Conservation (phyloP, 345 rosid species). For the Kernera saxatilis region DNA sequence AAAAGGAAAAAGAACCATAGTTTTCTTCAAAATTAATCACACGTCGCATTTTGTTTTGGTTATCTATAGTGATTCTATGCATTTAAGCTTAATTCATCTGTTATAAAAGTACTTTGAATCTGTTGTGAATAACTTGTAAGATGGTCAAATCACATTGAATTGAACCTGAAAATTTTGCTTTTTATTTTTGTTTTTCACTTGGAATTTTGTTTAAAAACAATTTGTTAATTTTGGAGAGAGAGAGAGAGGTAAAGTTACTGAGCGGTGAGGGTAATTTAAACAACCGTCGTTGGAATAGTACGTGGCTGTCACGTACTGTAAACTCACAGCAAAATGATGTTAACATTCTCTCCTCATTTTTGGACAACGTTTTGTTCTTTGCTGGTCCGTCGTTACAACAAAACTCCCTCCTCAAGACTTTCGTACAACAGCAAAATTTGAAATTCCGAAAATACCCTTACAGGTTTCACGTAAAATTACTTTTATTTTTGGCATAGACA, state of each 20-base stretch:
- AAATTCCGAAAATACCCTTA: slow-evolving; percentile 15
- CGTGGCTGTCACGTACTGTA: slow-evolving; percentile 32
- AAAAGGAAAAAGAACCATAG: background rate
- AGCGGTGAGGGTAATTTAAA: background rate
- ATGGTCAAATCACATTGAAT: slow-evolving; percentile 19
- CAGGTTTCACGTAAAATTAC: background rate
- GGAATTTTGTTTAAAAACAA: background rate
- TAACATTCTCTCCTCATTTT: slow-evolving; percentile 13
- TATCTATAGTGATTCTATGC: background rate
- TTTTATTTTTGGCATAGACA: slow-evolving; percentile 7
- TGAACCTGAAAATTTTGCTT: background rate
- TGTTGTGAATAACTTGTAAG: slow-evolving; percentile 7
- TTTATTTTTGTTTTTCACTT: background rate
- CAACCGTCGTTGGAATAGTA: background rate
- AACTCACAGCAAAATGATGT: slow-evolving; percentile 25
- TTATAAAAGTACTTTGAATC: background rate
- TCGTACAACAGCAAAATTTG: background rate
- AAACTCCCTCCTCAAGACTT: slow-evolving; percentile 23
- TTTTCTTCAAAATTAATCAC: background rate
- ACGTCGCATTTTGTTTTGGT: background rate
- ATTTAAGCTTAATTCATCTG: background rate
- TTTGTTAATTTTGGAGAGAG: background rate
- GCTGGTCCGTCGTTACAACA: slow-evolving; percentile 43
- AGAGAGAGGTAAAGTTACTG: slow-evolving; percentile 1
- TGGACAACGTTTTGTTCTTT: slow-evolving; percentile 13